Evolutionary conservation across 2,329 filamentous ascomycete genomes (phyloP).

Genomic region (Trichophyton schoenleinii): DNA sequence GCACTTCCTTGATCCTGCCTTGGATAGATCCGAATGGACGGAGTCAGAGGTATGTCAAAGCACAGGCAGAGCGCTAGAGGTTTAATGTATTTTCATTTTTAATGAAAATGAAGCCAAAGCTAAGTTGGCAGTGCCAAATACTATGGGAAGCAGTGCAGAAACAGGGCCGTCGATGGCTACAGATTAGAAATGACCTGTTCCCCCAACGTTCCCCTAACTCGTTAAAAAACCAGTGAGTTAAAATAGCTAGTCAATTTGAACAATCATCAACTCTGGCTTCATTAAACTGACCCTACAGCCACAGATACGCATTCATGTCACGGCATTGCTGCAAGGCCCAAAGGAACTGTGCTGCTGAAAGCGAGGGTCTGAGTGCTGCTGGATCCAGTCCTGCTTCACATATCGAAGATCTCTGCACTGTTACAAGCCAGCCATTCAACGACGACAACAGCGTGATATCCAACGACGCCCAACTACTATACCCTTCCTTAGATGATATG

Average conservation of each 20-base stretch:
- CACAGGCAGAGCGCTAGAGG: no score
- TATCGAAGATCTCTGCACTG: neutral
- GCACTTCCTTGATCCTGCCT: neutral
- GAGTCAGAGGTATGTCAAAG: neutral
- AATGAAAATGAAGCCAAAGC: neutral
- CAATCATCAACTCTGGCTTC: neutral
- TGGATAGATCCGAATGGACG: neutral
- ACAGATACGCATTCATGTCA: neutral
- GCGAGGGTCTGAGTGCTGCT: neutral
- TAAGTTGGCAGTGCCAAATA: neutral
- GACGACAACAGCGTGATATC: neutral
- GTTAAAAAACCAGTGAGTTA: neutral
- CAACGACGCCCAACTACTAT: neutral
- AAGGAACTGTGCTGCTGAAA: neutral
- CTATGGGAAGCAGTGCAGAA: neutral
- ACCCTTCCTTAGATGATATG: neutral
- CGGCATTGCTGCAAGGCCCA: neutral
- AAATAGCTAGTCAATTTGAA: neutral
- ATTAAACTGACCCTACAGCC: neutral
- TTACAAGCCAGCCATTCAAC: neutral
- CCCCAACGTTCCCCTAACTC: neutral
- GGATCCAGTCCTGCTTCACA: neutral
- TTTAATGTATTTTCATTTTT: neutral
- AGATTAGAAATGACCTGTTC: neutral
- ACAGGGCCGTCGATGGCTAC: neutral